A percentile compares a stretch with the other conserved stretches of the same genome.
Evolutionary conservation across 371 early-diverging fungal genomes (phyloP).

Genomic region (Pancytospora philotis): DNA sequence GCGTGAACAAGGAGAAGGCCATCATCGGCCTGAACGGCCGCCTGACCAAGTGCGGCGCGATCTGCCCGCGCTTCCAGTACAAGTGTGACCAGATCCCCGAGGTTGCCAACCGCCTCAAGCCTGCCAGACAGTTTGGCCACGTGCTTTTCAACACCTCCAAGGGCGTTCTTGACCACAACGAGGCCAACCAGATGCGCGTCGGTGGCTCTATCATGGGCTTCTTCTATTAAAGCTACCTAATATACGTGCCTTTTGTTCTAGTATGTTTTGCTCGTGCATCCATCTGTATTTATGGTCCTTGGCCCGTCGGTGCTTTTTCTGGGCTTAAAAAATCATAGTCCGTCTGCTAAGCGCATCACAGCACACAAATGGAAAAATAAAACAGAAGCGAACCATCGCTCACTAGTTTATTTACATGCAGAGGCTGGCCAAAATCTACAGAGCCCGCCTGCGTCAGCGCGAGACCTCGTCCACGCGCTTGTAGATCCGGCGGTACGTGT

Average conservation of each 20-base stretch:
- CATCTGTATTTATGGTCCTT: too few relatives aligned
- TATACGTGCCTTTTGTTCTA: background rate
- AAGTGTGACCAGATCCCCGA: conserved; percentile 81
- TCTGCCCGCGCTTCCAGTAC: conserved; percentile 96
- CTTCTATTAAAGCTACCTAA: conserved; percentile 64
- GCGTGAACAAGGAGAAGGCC: conserved; percentile 94
- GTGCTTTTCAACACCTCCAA: conserved; percentile 85
- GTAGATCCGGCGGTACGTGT: conserved; percentile 13
- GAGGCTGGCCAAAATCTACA: too few relatives aligned
- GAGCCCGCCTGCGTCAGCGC: background rate
- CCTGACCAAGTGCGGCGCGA: conserved; percentile 98
- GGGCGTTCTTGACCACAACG: conserved; percentile 99
- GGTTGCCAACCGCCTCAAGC: conserved; percentile 89
- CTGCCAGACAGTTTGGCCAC: conserved; percentile 98
- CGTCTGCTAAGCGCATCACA: too few relatives aligned
- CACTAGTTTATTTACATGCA: too few relatives aligned
- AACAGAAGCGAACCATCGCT: too few relatives aligned
- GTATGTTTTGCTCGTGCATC: too few relatives aligned
- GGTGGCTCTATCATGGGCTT: conserved; percentile 97
- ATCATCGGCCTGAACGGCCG: conserved; percentile 94
- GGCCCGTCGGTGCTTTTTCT: too few relatives aligned
- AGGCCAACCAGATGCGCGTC: conserved; percentile 76
- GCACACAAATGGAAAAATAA: too few relatives aligned
- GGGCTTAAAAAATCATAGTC: too few relatives aligned
- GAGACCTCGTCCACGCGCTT: background rate